phyloP scores from a whole-genome alignment of 768 basidiomycete species.

The Mrakia hoshinonis region DNA sequence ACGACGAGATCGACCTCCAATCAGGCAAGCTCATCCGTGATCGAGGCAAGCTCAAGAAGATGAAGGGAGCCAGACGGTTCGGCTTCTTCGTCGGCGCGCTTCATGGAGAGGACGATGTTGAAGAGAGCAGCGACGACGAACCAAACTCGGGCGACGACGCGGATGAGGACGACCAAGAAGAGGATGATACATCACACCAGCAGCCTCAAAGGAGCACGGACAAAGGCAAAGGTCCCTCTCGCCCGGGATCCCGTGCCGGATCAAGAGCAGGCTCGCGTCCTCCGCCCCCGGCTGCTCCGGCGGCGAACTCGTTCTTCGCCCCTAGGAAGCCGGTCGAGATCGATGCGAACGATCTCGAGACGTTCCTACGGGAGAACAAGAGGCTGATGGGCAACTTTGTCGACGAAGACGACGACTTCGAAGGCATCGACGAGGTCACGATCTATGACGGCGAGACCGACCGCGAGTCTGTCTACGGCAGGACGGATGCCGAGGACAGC shows the following conservation, averaged over 20 bases:
- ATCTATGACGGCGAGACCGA: slow-evolving; percentile 13
- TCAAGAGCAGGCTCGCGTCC: not conserved
- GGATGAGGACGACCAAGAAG: not conserved
- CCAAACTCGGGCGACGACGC: not conserved
- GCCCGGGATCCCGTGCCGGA: not conserved
- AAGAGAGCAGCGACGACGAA: not conserved
- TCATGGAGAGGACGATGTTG: not conserved
- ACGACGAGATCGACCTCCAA: slow-evolving; percentile 17
- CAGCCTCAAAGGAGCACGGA: not conserved
- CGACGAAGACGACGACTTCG: slow-evolving; percentile 9
- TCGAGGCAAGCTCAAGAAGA: slow-evolving; percentile 21
- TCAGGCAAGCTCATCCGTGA: slow-evolving; percentile 13
- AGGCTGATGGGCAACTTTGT: slow-evolving; percentile 13
- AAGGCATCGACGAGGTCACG: slow-evolving; percentile 6
- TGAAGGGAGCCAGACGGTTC: slow-evolving; percentile 11
- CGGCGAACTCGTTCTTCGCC: slow-evolving; percentile 7
- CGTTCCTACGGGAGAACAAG: slow-evolving; percentile 5
- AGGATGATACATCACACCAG: not conserved
- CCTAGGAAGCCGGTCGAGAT: not conserved
- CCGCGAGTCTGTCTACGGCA: not conserved
- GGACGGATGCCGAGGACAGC: slow-evolving; percentile 8
- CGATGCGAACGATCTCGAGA: slow-evolving; percentile 7
- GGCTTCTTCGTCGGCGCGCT: not conserved
- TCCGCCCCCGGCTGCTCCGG: not conserved
- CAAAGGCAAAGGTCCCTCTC: not conserved